phyloP scores from a whole-genome alignment of 345 rosid species.

The Brassica incana region DNA sequence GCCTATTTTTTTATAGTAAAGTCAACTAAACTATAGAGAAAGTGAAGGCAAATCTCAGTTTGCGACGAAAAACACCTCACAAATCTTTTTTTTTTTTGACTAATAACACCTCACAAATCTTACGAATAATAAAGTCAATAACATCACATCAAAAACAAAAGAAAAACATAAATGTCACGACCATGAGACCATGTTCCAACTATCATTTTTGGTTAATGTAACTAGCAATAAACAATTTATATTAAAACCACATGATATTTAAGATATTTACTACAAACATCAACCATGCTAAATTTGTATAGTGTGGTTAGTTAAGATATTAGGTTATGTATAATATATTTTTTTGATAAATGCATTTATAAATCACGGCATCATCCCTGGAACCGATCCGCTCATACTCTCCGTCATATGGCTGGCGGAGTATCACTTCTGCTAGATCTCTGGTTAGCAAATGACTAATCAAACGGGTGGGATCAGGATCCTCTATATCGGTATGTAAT shows the following conservation, averaged over 20 bases:
- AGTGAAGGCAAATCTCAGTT: not conserved
- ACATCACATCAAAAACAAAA: not conserved
- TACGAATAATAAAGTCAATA: not conserved
- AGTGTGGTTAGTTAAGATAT: not conserved
- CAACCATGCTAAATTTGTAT: not conserved
- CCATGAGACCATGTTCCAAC: not conserved
- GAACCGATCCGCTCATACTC: too few species aligned
- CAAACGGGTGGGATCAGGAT: too few species aligned
- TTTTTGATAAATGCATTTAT: too few species aligned
- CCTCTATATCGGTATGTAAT: too few species aligned
- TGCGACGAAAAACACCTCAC: too few species aligned
- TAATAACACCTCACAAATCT: not conserved
- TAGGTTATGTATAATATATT: not conserved
- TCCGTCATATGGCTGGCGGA: too few species aligned
- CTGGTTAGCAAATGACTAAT: too few species aligned
- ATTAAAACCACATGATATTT: not conserved
- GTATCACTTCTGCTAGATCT: too few species aligned
- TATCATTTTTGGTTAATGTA: not conserved
- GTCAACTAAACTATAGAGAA: not conserved
- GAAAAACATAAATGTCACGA: not conserved
- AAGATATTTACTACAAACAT: conserved; percentile 5
- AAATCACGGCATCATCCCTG: too few species aligned
- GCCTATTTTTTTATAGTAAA: not conserved
- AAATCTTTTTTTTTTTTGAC: too few species aligned
- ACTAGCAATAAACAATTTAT: not conserved